Percentiles rank a stretch among this genome's conserved stretches.
phyloP scores from a whole-genome alignment of 1,284 basidiomycete genomes.

The Naganishia sp. region DNA sequence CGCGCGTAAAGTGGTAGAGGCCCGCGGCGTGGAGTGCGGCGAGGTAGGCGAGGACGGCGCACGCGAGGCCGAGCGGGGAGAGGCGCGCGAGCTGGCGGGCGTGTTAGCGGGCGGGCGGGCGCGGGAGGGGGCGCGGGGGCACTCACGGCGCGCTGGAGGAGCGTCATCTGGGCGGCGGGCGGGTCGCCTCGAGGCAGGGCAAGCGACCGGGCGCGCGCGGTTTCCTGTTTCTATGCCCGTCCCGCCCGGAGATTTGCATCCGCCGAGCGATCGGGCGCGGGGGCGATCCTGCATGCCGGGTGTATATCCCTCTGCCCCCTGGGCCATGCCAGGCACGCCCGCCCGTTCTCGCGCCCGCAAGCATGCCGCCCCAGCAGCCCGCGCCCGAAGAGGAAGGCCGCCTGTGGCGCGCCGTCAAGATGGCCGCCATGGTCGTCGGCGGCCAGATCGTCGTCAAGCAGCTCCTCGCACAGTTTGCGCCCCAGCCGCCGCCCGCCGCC shows the following conservation, averaged over 20 bases:
- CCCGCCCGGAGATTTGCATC: background rate
- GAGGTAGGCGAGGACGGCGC: conserved; percentile 64
- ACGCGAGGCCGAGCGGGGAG: conserved; percentile 43
- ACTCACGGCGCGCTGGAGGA: conserved; percentile 1
- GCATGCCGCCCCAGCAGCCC: conserved; percentile 6
- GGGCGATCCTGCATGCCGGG: no score
- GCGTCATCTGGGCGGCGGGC: background rate
- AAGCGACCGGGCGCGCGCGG: background rate
- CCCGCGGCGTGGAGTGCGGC: conserved; percentile 56
- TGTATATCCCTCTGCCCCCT: no score
- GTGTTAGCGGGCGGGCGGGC: background rate
- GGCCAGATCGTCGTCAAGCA: conserved; percentile 20
- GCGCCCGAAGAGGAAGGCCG: conserved; percentile 3
- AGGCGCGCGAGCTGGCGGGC: conserved; percentile 28
- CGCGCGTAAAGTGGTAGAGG: conserved; percentile 73
- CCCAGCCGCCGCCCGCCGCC: background rate
- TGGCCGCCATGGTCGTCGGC: conserved; percentile 17
- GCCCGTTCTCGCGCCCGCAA: background rate
- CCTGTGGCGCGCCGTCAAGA: conserved; percentile 23
- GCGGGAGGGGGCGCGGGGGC: no score
- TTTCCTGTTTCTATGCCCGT: conserved; percentile 1
- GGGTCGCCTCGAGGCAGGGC: no score
- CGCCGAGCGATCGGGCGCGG: background rate
- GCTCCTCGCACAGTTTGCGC: conserved; percentile 7
- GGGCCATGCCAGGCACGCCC: background rate